Evolutionary conservation across 306 rosid species (phyloP).

Genomic region (Fagus crenata): DNA sequence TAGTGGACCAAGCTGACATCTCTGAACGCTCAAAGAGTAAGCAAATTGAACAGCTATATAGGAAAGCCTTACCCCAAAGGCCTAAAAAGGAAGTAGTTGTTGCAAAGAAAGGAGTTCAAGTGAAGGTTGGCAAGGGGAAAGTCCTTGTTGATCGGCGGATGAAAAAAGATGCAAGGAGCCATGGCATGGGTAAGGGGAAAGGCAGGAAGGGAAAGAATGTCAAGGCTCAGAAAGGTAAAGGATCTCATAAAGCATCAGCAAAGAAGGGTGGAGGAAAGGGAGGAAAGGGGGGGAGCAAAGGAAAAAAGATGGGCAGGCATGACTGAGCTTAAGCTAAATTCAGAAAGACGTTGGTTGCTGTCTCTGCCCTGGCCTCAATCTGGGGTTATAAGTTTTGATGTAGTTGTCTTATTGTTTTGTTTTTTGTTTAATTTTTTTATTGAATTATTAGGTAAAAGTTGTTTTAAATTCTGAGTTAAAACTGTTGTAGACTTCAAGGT

Average conservation of each 20-base stretch:
- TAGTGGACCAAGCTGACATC: constrained; percentile 89
- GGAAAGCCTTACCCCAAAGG: constrained; percentile 66
- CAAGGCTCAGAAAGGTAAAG: constrained; percentile 40
- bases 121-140: constrained; percentile 54
- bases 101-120: constrained; percentile 98
- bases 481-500: not conserved
- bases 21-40: constrained; percentile 76
- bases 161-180: constrained; percentile 52
- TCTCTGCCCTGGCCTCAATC: not conserved
- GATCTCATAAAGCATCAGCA: constrained; percentile 39
- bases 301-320: constrained; percentile 35
- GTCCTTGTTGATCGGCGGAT: constrained; percentile 47
- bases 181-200: constrained; percentile 32
- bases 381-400: not conserved
- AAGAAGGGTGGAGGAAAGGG: constrained; percentile 22
- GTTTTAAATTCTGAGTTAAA: not conserved
- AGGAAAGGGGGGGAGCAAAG: not conserved
- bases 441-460: not conserved
- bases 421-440: not conserved
- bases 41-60: constrained; percentile 81
- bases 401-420: not conserved
- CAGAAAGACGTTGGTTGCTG: not conserved
- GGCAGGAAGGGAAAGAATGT: constrained; percentile 41
- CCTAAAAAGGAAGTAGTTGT: constrained; percentile 86
- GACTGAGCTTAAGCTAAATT: constrained; percentile 4